Base-by-base conservation (phyloP, 192 early-diverging fungal species). In the Coemansia brasiliensis region DNA sequence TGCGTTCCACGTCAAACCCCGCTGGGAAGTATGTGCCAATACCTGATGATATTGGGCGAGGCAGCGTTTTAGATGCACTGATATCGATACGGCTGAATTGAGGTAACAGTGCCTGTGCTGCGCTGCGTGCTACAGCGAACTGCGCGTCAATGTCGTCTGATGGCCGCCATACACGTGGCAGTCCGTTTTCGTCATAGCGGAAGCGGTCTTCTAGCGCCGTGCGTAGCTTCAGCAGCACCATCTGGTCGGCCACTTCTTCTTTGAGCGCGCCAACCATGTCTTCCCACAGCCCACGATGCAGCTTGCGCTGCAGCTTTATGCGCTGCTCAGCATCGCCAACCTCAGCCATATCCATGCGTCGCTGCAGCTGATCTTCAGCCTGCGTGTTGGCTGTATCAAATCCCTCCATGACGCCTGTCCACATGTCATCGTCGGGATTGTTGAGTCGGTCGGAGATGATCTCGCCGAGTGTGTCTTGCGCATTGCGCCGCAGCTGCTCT, bases 141-240 rank as follows among this genome's bases (percentile, higher is more conserved):
- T 84, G 83, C 17, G 82, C 77, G 67, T 99, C 95, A 53, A 99
- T 96, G 70, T 96, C 94, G 74, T 99, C 97, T 21, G 86, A 85
- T 3, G 94, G 91, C 52, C 85, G 88, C 97, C 97, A 99, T 26
- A 99, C 89, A 39, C 92, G 83, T 16, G 97, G 97, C 21, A 98
- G 67, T 18, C 95, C 97, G 35, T 85, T 68, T 3, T 90, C 93
- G 59, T 97, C 95, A 67, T 99, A 99, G 46, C 95, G 72, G 83
- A 99, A 99, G 54, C 86, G 83, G 55, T 88, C 86, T 76, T 98
- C 94, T 55, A 99, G 94, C 49, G 83, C 82, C 46, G 69, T 82
- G 27, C 91, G 84, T 43, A 96, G 79, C 56, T 91, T 87, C 40
- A 88, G 82, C 27, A 98, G 75, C 54, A 98, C 76, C 83, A 87